A percentile compares a stretch with the other conserved stretches of the same genome.
Evolutionary conservation across 371 early-diverging fungal genomes (phyloP).

Genomic region (Batrachochytrium dendrobatidis): DNA sequence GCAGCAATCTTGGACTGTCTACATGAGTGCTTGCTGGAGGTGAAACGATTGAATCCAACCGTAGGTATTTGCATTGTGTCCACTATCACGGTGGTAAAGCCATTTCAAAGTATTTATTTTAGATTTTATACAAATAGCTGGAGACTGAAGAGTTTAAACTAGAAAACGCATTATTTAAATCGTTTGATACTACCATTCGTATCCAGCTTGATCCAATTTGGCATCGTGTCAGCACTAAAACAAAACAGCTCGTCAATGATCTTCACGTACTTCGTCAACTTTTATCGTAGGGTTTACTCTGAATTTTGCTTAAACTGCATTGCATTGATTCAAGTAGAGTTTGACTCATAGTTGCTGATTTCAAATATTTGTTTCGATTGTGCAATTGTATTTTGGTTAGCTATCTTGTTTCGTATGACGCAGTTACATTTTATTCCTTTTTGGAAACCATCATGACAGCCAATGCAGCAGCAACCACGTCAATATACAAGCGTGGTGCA

Average conservation of each 20-base stretch:
- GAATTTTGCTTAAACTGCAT: not conserved
- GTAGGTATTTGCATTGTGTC: constrained; percentile 24
- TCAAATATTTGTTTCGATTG: not conserved
- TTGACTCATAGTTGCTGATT: no score
- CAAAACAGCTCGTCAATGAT: constrained; percentile 71
- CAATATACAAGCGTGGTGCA: constrained; percentile 18
- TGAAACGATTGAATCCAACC: constrained; percentile 56
- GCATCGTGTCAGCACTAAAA: constrained; percentile 70
- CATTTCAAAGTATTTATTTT: no score
- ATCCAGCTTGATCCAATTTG: constrained; percentile 78
- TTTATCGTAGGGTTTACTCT: constrained; percentile 36
- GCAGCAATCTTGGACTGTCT: constrained; percentile 78
- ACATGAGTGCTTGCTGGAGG: constrained; percentile 67
- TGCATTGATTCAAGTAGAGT: no score
- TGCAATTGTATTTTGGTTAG: constrained; percentile 10
- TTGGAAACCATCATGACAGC: constrained; percentile 67
- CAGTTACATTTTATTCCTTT: constrained; percentile 77
- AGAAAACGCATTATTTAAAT: constrained; percentile 75
- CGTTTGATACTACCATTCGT: constrained; percentile 70
- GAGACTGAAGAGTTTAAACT: constrained; percentile 76
- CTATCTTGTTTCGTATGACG: constrained; percentile 76
- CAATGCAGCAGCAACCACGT: constrained; percentile 33
- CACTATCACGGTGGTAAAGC: not conserved
- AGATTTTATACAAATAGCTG: constrained; percentile 34
- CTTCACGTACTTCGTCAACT: constrained; percentile 63